Evolutionary conservation across 1,284 basidiomycete genomes (phyloP), one percentile per base, ranked within the genome.

Genomic region (Ustilago xerochloae): DNA sequence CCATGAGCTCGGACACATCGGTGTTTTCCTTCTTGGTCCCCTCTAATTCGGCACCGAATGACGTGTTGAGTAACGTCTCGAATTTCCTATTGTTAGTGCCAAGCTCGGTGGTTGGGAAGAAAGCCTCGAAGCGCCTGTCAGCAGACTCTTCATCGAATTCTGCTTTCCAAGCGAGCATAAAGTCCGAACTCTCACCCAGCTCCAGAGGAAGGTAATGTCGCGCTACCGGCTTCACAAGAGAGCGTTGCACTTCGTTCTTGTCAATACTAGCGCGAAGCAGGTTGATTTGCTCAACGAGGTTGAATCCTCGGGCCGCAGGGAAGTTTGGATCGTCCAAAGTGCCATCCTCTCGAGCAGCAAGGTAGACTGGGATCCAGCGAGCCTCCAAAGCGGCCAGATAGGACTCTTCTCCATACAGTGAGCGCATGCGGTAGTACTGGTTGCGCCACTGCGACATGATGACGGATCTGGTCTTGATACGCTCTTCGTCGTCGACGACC

Each of bases 301-400:
- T 89, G 79, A 97, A 94, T 41, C 92, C 89, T 6, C 87, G 89
- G 16, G 90, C 85, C 81, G 90, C 91, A 22, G 86, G 85, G 6
- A 89, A 89, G 77, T 93, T 88, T 6, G 89, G 87, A 77, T 97
- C 94, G 0, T 89, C 90, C 32, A 97, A 87, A 35, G 87, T 85
- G 13, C 87, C 85, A 0, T 90, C 89, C 2, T 90, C 91, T 61
- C 91, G 88, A 79, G 93, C 87, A 70, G 89, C 87, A 33, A 88
- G 64, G 91, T 92, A 94, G 10, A 94, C 83, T 2, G 90, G 87
- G 82, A 90, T 87, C 92, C 92, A 97, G 47, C 88, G 88, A 45
- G 92, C 90, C 83, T 94, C 92, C 20, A 97, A 87, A 5, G 92
- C 89, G 39, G 89, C 88, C 65, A 92, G 87, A 83, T 94, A 95